Percentiles rank a stretch among this genome's conserved stretches.
These are phyloP conservation scores for Maudiozyma turicensis DNA, from an alignment of 805 yeast genomes.

Conservation along the genomic window DNA sequence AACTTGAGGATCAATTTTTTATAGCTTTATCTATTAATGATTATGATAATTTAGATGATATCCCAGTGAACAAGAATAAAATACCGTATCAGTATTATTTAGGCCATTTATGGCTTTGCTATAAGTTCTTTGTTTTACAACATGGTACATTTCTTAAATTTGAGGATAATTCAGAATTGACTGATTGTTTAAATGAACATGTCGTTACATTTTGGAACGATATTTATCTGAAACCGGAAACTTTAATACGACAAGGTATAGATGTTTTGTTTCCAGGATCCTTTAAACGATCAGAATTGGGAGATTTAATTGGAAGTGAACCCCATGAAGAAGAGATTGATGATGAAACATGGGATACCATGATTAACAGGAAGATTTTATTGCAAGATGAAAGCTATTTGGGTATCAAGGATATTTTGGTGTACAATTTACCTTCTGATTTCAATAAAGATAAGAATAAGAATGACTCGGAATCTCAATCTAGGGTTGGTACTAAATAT, in stretches of 20 bases:
- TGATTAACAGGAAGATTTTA: slow-evolving; percentile 19
- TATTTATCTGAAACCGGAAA: slow-evolving; percentile 17
- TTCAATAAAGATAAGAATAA: neutral
- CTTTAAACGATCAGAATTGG: slow-evolving; percentile 20
- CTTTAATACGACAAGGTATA: slow-evolving; percentile 18
- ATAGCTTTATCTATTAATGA: slow-evolving; percentile 14
- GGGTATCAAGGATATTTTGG: slow-evolving; percentile 23
- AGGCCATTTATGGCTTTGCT: slow-evolving; percentile 20
- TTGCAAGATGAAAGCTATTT: slow-evolving; percentile 22
- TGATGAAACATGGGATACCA: slow-evolving; percentile 20
- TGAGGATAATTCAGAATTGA: slow-evolving; percentile 18
- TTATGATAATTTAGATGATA: neutral
- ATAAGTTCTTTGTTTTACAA: slow-evolving; percentile 19
- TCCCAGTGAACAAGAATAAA: slow-evolving; percentile 4
- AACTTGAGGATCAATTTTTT: slow-evolving; percentile 24
- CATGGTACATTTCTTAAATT: slow-evolving; percentile 18
- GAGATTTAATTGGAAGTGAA: neutral
- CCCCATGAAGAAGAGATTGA: neutral
- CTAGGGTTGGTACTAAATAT: slow-evolving; percentile 10
- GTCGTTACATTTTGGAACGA: slow-evolving; percentile 26
- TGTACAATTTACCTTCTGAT: slow-evolving; percentile 23
- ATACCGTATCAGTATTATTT: slow-evolving; percentile 24
- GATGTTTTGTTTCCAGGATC: slow-evolving; percentile 15
- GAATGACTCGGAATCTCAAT: neutral
- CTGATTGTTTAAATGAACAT: slow-evolving; percentile 24